Conservation (phyloP, 768 basidiomycete genomes). For the Boletus huronensis region DNA sequence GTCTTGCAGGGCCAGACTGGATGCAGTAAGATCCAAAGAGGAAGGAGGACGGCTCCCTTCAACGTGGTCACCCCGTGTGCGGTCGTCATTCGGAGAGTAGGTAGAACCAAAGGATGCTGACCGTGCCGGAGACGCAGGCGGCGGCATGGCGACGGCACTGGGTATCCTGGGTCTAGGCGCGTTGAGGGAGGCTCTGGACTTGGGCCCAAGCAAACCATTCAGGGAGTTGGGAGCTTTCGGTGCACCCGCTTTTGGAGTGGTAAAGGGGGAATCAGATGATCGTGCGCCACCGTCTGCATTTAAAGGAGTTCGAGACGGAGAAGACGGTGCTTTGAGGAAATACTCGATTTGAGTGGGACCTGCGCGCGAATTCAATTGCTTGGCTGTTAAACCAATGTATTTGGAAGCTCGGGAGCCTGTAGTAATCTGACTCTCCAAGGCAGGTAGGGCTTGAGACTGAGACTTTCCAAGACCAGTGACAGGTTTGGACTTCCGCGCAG, state of each 20-base stretch:
- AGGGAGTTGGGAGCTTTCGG: constrained; percentile 21
- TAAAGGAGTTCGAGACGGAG: constrained; percentile 35
- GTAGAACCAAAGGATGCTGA: constrained; percentile 34
- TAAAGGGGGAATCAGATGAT: constrained; percentile 51
- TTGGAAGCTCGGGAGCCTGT: constrained; percentile 82
- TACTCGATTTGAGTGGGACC: constrained; percentile 17
- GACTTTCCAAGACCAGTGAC: constrained; percentile 30
- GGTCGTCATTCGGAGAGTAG: constrained; percentile 37
- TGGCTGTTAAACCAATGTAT: constrained; percentile 81
- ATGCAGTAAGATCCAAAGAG: constrained; percentile 37
- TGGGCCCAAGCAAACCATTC: constrained; percentile 19
- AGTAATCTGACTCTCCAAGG: constrained; percentile 50
- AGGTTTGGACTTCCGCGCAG: constrained; percentile 32
- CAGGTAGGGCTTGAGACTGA: constrained; percentile 27
- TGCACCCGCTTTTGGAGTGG: constrained; percentile 60
- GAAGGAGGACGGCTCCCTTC: constrained; percentile 18
- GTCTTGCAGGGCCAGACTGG: constrained; percentile 44
- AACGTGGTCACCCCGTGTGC: constrained; percentile 9
- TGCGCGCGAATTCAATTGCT: constrained; percentile 59
- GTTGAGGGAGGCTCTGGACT: constrained; percentile 33
- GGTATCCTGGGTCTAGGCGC: constrained; percentile 68
- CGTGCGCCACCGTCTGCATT: constrained; percentile 40
- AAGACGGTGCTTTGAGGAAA: constrained; percentile 31
- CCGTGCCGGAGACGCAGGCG: constrained; percentile 60
- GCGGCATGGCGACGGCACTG: constrained; percentile 78